phyloP scores from a whole-genome alignment of 306 rosid genomes.

The Medicago lupulina region DNA sequence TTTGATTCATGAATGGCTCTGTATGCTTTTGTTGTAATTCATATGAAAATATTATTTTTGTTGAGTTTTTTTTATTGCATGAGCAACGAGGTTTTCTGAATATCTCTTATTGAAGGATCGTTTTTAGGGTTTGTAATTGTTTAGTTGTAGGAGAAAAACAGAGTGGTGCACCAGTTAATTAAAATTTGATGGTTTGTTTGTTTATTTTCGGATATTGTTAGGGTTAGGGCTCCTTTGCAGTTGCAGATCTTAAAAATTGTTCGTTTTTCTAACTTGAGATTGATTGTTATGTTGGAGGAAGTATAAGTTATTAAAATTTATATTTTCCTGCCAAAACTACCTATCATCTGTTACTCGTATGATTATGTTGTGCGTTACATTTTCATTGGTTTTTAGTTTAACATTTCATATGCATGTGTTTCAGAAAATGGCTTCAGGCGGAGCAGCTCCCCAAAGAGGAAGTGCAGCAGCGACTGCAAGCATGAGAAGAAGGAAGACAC shows the following conservation, averaged over 20 bases:
- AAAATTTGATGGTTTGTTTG: background rate
- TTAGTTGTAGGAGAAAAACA: background rate
- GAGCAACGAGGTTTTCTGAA: background rate
- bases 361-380: background rate
- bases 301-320: no score
- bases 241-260: slow-evolving; percentile 1
- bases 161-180: background rate
- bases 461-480: slow-evolving; percentile 92
- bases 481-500: slow-evolving; percentile 78
- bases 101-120: background rate
- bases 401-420: slow-evolving; percentile 31
- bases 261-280: no score
- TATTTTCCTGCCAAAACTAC: background rate
- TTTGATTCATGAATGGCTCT: background rate
- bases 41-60: background rate
- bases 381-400: slow-evolving; percentile 26
- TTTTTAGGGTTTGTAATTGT: background rate
- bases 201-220: background rate
- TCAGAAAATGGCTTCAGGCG: slow-evolving; percentile 83
- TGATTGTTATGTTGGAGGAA: no score
- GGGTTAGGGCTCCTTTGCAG: background rate
- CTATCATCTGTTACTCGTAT: background rate
- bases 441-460: slow-evolving; percentile 85
- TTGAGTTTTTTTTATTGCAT: background rate
- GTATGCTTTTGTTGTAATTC: background rate